Base-by-base conservation (phyloP, 1,139 yeast genomes). In the Pneumocystis jirovecii region DNA sequence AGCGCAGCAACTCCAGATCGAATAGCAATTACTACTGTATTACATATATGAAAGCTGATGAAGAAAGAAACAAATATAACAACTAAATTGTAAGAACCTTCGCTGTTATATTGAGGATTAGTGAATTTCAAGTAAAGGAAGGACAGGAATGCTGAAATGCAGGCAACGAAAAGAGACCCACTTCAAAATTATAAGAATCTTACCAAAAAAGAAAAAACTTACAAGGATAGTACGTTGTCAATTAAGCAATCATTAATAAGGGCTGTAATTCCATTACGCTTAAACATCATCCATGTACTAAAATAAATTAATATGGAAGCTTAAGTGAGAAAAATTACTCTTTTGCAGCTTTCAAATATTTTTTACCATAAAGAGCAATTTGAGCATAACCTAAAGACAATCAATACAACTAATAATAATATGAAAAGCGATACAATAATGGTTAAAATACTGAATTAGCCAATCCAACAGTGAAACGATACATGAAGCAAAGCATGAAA, bases 1-100 rank as follows among this genome's bases (percentile, higher is more conserved):
- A 91, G 86, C 0, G 96, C 87, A 3, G 95, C 84, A 0, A 87
- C 83, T 17, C 97, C 97, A 0, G 91, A 85, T 68, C 84, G 85
- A 67, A 90, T 84, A 0, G 89, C 87, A 31, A 87, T 85, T 67
- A 85, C 83, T 31, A 90, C 79, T 68, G 89, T 80, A 70, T 88
- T 83, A 66, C 88, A 82, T 66, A 91, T 82, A 76, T 91, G 96
- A 60, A 88, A 78, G 0, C 93, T 82, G 67, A 91, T 84, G 63
- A 89, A 78, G 73, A 89, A 87, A 1, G 89, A 78, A 74, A 86
- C 89, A 0, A 91, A 95, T 70, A 89, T 79, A 19, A 89, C 83
- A 57, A 95, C 87, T 0, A 89, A 90, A 72, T 85, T 82, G 75
- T 80, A 86, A n/a, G 80, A 76, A 25, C 95, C 89, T 62, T 76